Base-by-base conservation (phyloP, 805 yeast genomes). In the Ogataea siamensis region DNA sequence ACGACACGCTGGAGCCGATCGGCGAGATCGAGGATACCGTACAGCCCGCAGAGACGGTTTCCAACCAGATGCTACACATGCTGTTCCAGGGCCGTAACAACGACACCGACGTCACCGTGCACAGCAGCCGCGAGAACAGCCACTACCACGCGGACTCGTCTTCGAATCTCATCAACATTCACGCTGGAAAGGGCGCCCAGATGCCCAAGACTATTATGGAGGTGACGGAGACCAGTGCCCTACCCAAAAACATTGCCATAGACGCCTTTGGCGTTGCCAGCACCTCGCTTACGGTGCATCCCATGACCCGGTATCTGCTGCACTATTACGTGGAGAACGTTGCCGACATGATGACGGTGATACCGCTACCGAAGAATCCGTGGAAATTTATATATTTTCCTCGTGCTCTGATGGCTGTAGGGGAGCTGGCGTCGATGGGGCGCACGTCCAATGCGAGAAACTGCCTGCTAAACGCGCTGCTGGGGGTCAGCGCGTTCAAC, bases 311-410 rank as follows among this genome's bases (percentile, higher is more conserved):
- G 30, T 84, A 80, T 54, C 63, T 87, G 27, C 63, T 87, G 32
- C 79, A 80, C 44, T 78, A 87, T 54, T 87, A 86, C 57, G 71
- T 76, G 12, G 76, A 81, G 12, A 77, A 80, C 46, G 93, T 87
- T 1, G 91, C 91, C 0, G 93, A 85, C 55, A 74, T 56, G 63
- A 76, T 76, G 81, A 76, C 81, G 1, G 83, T 76, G 16, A 73
- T 76, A 28, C 81, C 81, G 1, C 59, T 76, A 16, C 76, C 84
- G 0, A 83, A 81, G 45, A 87, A 85, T 55, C 95, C 95, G 0
- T 87, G 95, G 95, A 83, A 82, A 51, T 78, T 83, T 2, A 77
- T 86, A n/a, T 87, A 85, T 59, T 78, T 87, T 43, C 95, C 95
- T 0, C 62, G 93, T 34, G 95, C 95, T 1, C 61, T 84, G 21